A percentile compares a stretch with the other conserved stretches of the same genome.
phyloP scores from a whole-genome alignment of 129 eudicot species.

The sunflower (Helianthus annuus) region HanXRQr2.0-SUNRISE NC_035440.2:109792583-109793082 shows the following conservation, averaged over 20 bases:
- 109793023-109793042: conserved; percentile 97
- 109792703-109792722: too few species aligned
- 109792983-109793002: conserved; percentile 86
- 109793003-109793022: conserved; percentile 71
- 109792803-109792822: not conserved
- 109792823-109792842: conserved; percentile 28
- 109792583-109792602: too few species aligned
- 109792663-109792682: too few species aligned
- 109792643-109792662: too few species aligned
- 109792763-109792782: not conserved
- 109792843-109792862: conserved; percentile 21
- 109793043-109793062: conserved; percentile 86
- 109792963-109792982: conserved; percentile 66
- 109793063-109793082: conserved; percentile 82
- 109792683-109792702: too few species aligned
- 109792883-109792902: conserved; percentile 29
- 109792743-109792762: conserved; percentile 15
- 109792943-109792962: conserved; percentile 77
- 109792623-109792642: too few species aligned
- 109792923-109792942: conserved; percentile 29
- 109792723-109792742: not conserved
- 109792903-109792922: conserved; percentile 18
- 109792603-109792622: too few species aligned
- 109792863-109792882: not conserved
- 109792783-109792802: not conserved